Conservation (phyloP, 768 basidiomycete species). For the Podaxis mareebaensis region DNA sequence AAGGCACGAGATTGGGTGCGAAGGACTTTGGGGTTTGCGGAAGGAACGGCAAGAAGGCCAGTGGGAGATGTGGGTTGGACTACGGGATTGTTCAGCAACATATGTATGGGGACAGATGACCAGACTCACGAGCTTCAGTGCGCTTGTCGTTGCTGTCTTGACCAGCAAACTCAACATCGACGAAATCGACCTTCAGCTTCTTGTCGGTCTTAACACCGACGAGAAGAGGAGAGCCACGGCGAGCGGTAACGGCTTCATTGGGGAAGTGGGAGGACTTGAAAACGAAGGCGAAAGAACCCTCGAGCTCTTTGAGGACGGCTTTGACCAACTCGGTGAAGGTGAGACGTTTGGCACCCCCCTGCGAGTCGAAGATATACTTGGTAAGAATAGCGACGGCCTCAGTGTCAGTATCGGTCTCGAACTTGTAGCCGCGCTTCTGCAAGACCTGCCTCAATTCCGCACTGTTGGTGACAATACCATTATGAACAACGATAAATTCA, state of each 20-base stretch:
- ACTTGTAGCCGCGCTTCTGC: constrained; percentile 93
- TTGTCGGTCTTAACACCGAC: constrained; percentile 99
- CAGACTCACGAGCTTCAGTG: constrained; percentile 40
- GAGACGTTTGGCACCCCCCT: constrained; percentile 63
- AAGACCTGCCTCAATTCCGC: constrained; percentile 87
- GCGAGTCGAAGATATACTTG: constrained; percentile 96
- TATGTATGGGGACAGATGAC: constrained; percentile 1
- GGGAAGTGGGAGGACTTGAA: constrained; percentile 98
- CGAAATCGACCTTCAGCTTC: constrained; percentile 99
- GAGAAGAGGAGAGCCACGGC: constrained; percentile 93
- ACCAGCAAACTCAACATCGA: constrained; percentile 93
- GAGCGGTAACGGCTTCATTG: constrained; percentile 92
- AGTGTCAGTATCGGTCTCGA: constrained; percentile 95
- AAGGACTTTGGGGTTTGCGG: constrained; percentile 72
- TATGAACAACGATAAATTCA: constrained; percentile 96
- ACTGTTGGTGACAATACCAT: constrained; percentile 97
- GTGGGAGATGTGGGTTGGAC: constrained; percentile 55
- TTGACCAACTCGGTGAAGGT: constrained; percentile 93
- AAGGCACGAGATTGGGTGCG: constrained; percentile 97
- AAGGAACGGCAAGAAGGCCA: constrained; percentile 65
- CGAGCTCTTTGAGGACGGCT: constrained; percentile 94
- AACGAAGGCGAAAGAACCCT: constrained; percentile 98
- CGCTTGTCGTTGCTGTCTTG: constrained; percentile 53
- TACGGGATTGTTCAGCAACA: constrained; percentile 19
- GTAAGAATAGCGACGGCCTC: constrained; percentile 95